Conservation (phyloP, 768 basidiomycete genomes). For the Psilocybe tampanensis region DNA sequence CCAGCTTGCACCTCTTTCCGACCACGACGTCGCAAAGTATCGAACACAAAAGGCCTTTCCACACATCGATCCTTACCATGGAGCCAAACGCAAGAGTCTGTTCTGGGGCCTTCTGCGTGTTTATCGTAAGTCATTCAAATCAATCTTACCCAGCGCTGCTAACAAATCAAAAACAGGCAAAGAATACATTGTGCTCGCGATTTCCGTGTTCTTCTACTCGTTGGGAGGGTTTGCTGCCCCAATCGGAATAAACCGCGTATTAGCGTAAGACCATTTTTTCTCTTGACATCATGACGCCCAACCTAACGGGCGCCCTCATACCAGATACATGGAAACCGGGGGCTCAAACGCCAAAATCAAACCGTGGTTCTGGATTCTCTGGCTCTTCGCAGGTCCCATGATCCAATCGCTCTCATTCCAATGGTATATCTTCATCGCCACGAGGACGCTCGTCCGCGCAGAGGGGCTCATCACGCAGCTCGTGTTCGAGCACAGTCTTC, state of each 20-base stretch:
- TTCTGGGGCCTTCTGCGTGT: conserved; percentile 45
- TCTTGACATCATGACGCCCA: no score
- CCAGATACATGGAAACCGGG: conserved; percentile 57
- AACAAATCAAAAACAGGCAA: conserved; percentile 4
- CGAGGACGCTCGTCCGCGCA: conserved; percentile 35
- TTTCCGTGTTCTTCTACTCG: conserved; percentile 1
- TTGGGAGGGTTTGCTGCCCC: conserved; percentile 6
- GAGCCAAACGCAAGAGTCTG: conserved; percentile 42
- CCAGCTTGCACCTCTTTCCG: conserved; percentile 59
- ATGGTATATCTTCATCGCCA: conserved; percentile 53
- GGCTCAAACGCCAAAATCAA: conserved; percentile 48
- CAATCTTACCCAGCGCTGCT: neutral
- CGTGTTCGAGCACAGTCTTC: conserved; percentile 47
- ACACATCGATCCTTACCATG: conserved; percentile 39
- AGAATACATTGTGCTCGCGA: conserved; percentile 24
- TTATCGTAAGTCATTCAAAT: conserved; percentile 23
- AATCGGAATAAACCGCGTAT: conserved; percentile 10
- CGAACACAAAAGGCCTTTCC: conserved; percentile 19
- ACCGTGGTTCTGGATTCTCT: conserved; percentile 69
- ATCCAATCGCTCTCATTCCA: conserved; percentile 48
- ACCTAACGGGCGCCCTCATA: neutral
- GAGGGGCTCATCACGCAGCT: conserved; percentile 48
- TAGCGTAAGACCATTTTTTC: neutral
- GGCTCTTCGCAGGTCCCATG: conserved; percentile 37
- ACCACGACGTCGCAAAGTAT: conserved; percentile 45